Conservation (phyloP, 164 flowering plant genomes). For the Vitis riparia region DNA sequence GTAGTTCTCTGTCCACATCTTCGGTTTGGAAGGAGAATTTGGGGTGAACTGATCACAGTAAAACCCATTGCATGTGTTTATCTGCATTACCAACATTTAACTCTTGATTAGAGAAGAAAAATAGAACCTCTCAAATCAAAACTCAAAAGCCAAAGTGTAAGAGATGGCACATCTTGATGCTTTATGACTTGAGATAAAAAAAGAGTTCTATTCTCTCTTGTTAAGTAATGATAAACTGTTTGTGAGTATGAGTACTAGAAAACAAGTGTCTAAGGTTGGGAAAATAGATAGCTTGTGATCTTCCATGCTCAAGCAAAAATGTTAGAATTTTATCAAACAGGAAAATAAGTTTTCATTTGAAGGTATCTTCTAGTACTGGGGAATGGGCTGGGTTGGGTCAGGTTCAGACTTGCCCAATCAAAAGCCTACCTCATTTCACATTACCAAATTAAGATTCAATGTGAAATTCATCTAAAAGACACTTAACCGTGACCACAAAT, state of each 20-base stretch:
- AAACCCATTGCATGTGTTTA: conserved; percentile 72
- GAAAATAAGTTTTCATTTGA: neutral
- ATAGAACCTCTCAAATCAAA: neutral
- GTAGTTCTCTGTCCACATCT: conserved; percentile 67
- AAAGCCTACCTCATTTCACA: neutral
- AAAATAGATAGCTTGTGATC: neutral
- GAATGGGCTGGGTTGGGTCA: neutral
- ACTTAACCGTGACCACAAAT: too few relatives aligned
- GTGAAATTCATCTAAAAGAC: too few relatives aligned
- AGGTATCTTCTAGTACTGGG: neutral
- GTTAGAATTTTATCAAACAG: neutral
- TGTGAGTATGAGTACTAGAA: neutral
- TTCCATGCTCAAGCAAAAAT: neutral
- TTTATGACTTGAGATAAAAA: too few relatives aligned
- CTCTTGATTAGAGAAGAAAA: neutral
- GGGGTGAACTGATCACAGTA: conserved; percentile 61
- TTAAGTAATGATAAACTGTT: neutral
- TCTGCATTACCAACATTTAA: conserved; percentile 34
- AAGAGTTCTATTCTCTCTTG: neutral
- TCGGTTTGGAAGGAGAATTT: conserved; percentile 49
- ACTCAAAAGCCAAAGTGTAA: neutral
- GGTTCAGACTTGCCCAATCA: neutral
- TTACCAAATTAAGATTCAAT: too few relatives aligned
- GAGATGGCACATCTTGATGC: too few relatives aligned
- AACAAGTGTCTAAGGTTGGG: neutral